These are phyloP conservation scores for Hemileccinum impolitum DNA, from an alignment of 768 basidiomycete species.

Conservation along the genomic window DNA sequence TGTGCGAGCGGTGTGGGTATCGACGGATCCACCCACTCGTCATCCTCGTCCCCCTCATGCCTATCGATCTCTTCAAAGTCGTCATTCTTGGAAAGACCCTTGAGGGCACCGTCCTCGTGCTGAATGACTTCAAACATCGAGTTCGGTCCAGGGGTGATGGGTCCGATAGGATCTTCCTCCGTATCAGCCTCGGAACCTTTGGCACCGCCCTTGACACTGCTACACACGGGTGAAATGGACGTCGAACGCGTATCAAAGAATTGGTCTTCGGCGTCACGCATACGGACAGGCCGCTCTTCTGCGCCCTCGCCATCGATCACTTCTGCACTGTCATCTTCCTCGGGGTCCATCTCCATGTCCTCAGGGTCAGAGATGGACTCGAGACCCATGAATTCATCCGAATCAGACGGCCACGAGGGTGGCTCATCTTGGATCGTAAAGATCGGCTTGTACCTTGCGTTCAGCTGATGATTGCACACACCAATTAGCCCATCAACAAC, in stretches of 20 bases:
- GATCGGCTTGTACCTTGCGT: slow-evolving; percentile 61
- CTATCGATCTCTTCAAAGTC: slow-evolving; percentile 28
- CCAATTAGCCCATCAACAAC: slow-evolving; percentile 3
- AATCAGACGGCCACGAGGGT: slow-evolving; percentile 75
- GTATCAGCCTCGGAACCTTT: slow-evolving; percentile 60
- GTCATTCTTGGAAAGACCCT: slow-evolving; percentile 28
- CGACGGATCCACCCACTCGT: slow-evolving; percentile 71
- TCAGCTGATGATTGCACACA: slow-evolving; percentile 10
- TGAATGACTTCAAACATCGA: slow-evolving; percentile 26
- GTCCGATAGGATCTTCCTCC: slow-evolving; percentile 69
- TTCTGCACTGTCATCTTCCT: slow-evolving; percentile 45
- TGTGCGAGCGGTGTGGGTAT: slow-evolving; percentile 38
- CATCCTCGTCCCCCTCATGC: slow-evolving; percentile 35
- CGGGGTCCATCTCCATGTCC: slow-evolving; percentile 58
- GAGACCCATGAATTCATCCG: slow-evolving; percentile 69
- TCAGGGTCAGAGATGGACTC: slow-evolving; percentile 82
- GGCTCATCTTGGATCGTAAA: slow-evolving; percentile 88
- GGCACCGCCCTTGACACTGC: slow-evolving; percentile 33
- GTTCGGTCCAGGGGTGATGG: slow-evolving; percentile 63
- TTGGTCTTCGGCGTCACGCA: slow-evolving; percentile 40
- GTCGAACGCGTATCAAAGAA: slow-evolving; percentile 54
- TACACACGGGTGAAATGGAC: slow-evolving; percentile 41
- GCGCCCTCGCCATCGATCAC: slow-evolving; percentile 24
- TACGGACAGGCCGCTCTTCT: slow-evolving; percentile 27
- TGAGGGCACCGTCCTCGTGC: slow-evolving; percentile 12